A percentile compares a stretch with the other conserved stretches of the same genome.
phyloP scores from a whole-genome alignment of 345 rosid species.

The Citrus maxima region DNA sequence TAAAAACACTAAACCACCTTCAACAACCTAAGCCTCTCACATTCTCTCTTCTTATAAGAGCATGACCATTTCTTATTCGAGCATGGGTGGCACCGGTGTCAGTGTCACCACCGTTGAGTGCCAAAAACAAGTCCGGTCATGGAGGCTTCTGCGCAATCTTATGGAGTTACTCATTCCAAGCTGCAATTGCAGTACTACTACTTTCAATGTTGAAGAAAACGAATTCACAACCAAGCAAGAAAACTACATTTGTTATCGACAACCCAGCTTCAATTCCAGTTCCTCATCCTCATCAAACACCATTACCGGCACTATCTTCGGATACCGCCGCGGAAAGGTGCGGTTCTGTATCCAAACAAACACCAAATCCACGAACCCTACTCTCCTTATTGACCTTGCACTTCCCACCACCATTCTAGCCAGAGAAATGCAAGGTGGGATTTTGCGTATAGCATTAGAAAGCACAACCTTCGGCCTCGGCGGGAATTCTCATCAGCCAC shows the following conservation, averaged over 20 bases:
- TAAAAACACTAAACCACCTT: slow-evolving; percentile 7
- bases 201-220: slow-evolving; percentile 18
- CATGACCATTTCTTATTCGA: slow-evolving; percentile 37
- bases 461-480: neutral
- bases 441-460: slow-evolving; percentile 58
- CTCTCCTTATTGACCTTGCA: slow-evolving; percentile 54
- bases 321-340: slow-evolving; percentile 56
- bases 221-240: slow-evolving; percentile 20
- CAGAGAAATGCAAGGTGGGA: slow-evolving; percentile 63
- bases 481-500: slow-evolving; percentile 8
- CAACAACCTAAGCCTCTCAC: slow-evolving; percentile 21
- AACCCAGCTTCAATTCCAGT: slow-evolving; percentile 2
- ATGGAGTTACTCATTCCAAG: slow-evolving; percentile 55
- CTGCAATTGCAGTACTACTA: slow-evolving; percentile 37
- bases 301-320: slow-evolving; percentile 62
- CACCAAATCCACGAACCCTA: slow-evolving; percentile 35
- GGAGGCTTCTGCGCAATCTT: slow-evolving; percentile 63
- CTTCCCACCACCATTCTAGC: slow-evolving; percentile 55
- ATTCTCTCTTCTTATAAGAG: neutral
- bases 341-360: slow-evolving; percentile 57
- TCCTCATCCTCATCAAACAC: slow-evolving; percentile 35
- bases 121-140: slow-evolving; percentile 76
- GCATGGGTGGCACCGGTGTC: slow-evolving; percentile 29
- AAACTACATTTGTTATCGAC: slow-evolving; percentile 14
- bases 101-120: slow-evolving; percentile 62